A percentile compares a stretch with the other conserved stretches of the same genome.
Evolutionary conservation across 257 asterid species (phyloP).

Genomic region (Salvia rosmarinus): DNA sequence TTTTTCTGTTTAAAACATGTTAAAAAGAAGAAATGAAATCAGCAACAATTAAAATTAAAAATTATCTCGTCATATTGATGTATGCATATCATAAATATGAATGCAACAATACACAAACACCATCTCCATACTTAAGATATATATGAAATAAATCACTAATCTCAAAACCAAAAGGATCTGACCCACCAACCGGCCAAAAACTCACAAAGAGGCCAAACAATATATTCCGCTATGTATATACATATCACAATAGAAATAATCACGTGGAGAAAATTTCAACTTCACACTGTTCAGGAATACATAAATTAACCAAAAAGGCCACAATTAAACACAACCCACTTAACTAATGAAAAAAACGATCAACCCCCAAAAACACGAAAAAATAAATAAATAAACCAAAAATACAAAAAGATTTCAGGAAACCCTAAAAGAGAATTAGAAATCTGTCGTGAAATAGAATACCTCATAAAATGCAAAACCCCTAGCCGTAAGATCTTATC

Average conservation of each 20-base stretch:
- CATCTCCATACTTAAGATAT: neutral
- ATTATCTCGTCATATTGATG: constrained; percentile 8
- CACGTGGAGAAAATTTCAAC: constrained; percentile 25
- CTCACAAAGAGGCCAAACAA: constrained; percentile 24
- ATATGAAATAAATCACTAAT: constrained; percentile 1
- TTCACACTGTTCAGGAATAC: neutral
- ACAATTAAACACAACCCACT: constrained; percentile 6
- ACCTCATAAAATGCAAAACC: constrained; percentile 49
- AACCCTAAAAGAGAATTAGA: constrained; percentile 22
- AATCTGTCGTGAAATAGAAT: constrained; percentile 11
- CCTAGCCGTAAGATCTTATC: constrained; percentile 63
- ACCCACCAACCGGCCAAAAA: constrained; percentile 35
- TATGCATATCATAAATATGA: constrained; percentile 13
- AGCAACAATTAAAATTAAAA: neutral
- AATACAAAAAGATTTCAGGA: constrained; percentile 11
- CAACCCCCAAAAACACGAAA: neutral
- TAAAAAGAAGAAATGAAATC: constrained; percentile 26
- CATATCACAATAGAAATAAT: constrained; percentile 26
- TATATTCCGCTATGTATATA: constrained; percentile 13
- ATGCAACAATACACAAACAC: constrained; percentile 10
- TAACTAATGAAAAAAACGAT: constrained; percentile 30
- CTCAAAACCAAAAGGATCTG: constrained; percentile 38
- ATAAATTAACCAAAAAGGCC: neutral
- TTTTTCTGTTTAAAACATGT: constrained; percentile 35
- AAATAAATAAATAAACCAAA: neutral